A percentile compares a stretch with the other conserved stretches of the same genome.
phyloP scores from a whole-genome alignment of 225 moss, liverwort and hornwort species.

The Lunularia cruciata region DNA sequence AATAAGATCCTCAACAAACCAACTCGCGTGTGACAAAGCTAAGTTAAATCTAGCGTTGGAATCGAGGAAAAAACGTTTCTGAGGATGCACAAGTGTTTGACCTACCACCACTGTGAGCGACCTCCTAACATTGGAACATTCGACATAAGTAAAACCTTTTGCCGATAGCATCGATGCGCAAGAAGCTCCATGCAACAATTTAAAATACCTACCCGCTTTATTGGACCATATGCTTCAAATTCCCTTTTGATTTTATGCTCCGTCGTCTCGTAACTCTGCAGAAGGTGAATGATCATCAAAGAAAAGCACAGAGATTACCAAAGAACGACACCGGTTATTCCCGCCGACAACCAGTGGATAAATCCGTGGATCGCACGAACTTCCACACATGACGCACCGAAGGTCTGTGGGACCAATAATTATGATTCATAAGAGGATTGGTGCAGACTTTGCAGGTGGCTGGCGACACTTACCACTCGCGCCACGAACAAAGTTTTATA shows the following conservation, averaged over 20 bases:
- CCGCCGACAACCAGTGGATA: slow-evolving; percentile 13
- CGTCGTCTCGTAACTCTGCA: slow-evolving; percentile 97
- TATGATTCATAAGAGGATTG: background rate
- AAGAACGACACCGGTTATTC: no score
- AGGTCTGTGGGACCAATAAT: slow-evolving; percentile 10
- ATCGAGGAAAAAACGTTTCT: slow-evolving; percentile 7
- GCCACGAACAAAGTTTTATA: slow-evolving; percentile 99
- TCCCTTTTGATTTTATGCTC: slow-evolving; percentile 98
- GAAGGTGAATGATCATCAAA: slow-evolving; percentile 4
- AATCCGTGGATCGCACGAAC: slow-evolving; percentile 17
- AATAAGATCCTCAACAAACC: no score
- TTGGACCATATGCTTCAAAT: slow-evolving; percentile 97
- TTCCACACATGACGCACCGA: slow-evolving; percentile 9
- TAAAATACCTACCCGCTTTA: slow-evolving; percentile 72
- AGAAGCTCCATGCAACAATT: background rate
- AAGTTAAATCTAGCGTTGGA: background rate
- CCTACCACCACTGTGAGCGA: background rate
- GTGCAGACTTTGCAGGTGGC: background rate
- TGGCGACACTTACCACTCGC: slow-evolving; percentile 57
- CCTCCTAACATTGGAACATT: background rate
- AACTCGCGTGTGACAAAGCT: slow-evolving; percentile 23
- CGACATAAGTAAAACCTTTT: background rate
- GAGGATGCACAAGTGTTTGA: slow-evolving; percentile 9
- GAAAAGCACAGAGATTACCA: slow-evolving; percentile 11
- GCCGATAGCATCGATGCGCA: background rate